These are phyloP conservation scores for Skeletonema potamos DNA, from an alignment of 108 stramenopile species.

Conservation along the genomic window DNA sequence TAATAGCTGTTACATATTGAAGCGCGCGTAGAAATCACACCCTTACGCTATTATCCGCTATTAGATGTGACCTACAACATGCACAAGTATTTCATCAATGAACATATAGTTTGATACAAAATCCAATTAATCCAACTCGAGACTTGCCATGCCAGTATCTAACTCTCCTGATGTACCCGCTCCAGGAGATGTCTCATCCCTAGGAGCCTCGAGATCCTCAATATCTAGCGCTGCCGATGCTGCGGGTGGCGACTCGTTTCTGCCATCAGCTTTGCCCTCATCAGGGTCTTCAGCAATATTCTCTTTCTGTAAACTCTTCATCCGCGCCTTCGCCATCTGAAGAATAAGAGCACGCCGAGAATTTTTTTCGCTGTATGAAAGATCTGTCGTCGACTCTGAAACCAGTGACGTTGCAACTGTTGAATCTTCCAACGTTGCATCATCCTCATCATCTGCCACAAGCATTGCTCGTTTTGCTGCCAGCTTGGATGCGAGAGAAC, in stretches of 20 bases:
- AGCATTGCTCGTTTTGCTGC: background rate
- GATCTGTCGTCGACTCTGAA: constrained; percentile 45
- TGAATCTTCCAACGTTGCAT: constrained; percentile 28
- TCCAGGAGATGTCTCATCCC: background rate
- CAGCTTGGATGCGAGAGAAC: constrained; percentile 2
- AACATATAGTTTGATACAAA: background rate
- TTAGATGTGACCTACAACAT: background rate
- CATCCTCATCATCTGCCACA: constrained; percentile 5
- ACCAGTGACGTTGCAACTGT: constrained; percentile 55
- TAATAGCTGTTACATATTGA: background rate
- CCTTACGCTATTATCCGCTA: background rate
- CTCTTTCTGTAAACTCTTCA: constrained; percentile 56
- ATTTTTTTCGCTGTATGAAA: constrained; percentile 47
- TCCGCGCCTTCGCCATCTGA: constrained; percentile 89
- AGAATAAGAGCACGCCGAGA: constrained; percentile 81
- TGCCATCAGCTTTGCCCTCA: background rate
- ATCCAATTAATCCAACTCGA: constrained; percentile 35
- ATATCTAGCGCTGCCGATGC: background rate
- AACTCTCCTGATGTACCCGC: constrained; percentile 3
- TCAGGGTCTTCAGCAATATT: constrained; percentile 16
- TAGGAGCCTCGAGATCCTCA: background rate
- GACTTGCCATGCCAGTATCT: constrained; percentile 21
- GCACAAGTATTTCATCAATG: background rate
- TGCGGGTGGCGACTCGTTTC: background rate
- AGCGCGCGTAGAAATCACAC: background rate